Base-by-base conservation (phyloP, 108 stramenopile species). In the Fistulifera pelliculosa region DNA sequence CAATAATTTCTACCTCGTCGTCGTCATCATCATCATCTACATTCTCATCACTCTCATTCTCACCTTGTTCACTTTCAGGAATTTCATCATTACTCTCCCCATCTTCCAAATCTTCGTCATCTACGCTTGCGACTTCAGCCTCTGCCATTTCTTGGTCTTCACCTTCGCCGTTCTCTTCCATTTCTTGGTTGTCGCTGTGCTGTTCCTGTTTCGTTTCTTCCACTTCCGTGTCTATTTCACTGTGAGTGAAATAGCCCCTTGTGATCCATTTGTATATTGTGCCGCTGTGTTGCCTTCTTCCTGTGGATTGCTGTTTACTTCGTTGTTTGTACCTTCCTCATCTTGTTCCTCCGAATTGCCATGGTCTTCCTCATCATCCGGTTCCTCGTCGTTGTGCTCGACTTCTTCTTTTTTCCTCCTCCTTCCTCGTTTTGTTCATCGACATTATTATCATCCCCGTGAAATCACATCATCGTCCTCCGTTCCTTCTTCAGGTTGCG, bases 331-430 rank as follows among this genome's bases (percentile, higher is more conserved):
- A 2, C 11, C 11, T 45, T 45, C 54, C 38, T 11, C 7, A 21
- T 45, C 44, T 11, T 45, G 7, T 8, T 45, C 11, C 2, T 45
- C 44, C 21, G 5, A 18, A 21, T 8, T 22, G 17, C 21, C 44
- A 21, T 45, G 7, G 17, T 45, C 44, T 11, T 45, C 54, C 18
- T 44, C 55, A 41, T 39, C 41, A 14, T n/a, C 57, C 6, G 13
- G 8, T 24, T 27, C 45, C 44, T 10, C 57, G 15, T 16, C 57
- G 22, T 58, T 42, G 18, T 47, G 41, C 13, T 26, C 38, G 18
- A 18, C 38, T 48, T 58, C 57, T 45, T 45, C 44, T 45, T 41
- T 41, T 41, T 41, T 41, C 14, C 40, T 41, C 14, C 40, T 41
- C 14, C 40, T 41, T 45, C 7, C 21, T 45, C 44, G 17, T 45